Conservation (phyloP, 2,329 filamentous ascomycete genomes). For the Fusarium coffeatum region DNA sequence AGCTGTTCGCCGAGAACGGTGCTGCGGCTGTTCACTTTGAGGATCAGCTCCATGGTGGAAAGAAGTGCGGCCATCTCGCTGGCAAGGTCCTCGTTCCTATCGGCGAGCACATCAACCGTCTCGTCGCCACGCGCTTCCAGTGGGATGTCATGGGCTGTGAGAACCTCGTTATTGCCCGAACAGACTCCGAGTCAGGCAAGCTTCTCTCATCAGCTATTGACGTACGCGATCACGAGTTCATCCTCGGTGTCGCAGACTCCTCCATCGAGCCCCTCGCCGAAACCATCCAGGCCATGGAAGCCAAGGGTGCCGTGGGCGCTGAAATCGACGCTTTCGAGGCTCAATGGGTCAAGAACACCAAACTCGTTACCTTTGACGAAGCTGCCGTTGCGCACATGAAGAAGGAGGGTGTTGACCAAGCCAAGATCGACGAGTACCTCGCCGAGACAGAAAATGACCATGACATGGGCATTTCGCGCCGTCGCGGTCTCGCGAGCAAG, state of each 20-base stretch:
- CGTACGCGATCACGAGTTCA: constrained; percentile 95
- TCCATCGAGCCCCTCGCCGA: constrained; percentile 86
- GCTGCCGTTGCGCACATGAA: constrained; percentile 81
- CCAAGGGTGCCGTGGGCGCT: constrained; percentile 76
- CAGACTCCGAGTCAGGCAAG: constrained; percentile 93
- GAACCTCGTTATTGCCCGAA: constrained; percentile 93
- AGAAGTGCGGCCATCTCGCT: constrained; percentile 97
- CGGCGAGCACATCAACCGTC: constrained; percentile 94
- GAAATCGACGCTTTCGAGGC: constrained; percentile 91
- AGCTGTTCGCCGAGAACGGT: constrained; percentile 96
- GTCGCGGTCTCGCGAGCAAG: constrained; percentile 76
- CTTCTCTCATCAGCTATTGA: constrained; percentile 92
- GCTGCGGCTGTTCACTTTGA: constrained; percentile 97
- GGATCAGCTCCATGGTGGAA: constrained; percentile 96
- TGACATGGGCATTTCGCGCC: constrained; percentile 81
- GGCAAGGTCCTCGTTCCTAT: constrained; percentile 95
- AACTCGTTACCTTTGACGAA: constrained; percentile 91
- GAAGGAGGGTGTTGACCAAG: constrained; percentile 70
- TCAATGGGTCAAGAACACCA: constrained; percentile 86
- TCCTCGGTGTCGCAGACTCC: constrained; percentile 83
- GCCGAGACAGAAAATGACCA: constrained; percentile 70
- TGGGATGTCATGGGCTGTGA: constrained; percentile 99
- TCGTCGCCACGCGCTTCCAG: constrained; percentile 92
- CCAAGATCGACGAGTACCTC: constrained; percentile 76
- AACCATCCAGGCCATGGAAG: constrained; percentile 89